A percentile compares a stretch with the other conserved stretches of the same genome.
phyloP scores from a whole-genome alignment of 139 green algal species.

The Haematococcus sp. region DNA sequence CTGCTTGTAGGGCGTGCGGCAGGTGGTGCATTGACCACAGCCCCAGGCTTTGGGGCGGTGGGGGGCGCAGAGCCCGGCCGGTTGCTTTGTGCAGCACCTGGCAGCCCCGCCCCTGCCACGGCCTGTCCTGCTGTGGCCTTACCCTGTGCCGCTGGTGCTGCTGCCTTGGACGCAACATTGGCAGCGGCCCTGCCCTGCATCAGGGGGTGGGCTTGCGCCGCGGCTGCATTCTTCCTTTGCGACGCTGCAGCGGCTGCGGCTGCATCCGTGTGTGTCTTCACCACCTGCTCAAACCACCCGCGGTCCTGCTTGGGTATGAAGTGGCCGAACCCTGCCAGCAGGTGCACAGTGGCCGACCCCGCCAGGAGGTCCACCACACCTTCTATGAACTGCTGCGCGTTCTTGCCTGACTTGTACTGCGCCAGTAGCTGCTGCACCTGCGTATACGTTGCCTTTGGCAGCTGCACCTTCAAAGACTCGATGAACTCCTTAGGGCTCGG shows the following conservation, averaged over 20 bases:
- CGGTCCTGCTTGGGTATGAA: constrained; percentile 52
- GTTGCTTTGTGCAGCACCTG: not conserved
- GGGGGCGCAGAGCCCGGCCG: not conserved
- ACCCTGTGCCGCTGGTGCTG: not conserved
- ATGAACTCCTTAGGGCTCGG: constrained; percentile 32
- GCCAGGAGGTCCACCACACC: constrained; percentile 49
- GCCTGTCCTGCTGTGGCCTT: not conserved
- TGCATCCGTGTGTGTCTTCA: constrained; percentile 19
- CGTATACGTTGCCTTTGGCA: constrained; percentile 25
- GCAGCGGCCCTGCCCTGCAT: not conserved
- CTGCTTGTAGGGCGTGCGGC: not conserved
- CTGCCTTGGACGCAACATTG: not conserved
- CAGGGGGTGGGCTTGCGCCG: not conserved
- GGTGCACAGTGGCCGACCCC: constrained; percentile 29
- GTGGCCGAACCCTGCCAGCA: constrained; percentile 44
- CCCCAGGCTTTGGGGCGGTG: not conserved
- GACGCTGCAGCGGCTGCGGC: not conserved
- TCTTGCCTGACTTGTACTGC: constrained; percentile 11
- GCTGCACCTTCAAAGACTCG: constrained; percentile 32
- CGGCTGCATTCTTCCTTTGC: not conserved
- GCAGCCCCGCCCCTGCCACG: not conserved
- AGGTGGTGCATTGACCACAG: too few species aligned
- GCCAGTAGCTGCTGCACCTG: constrained; percentile 22
- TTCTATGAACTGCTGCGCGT: constrained; percentile 38
- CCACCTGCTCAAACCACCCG: constrained; percentile 39